These are phyloP conservation scores for Talaromyces pinophilus DNA, from an alignment of 2,329 filamentous ascomycete genomes.

Conservation along the genomic window DNA sequence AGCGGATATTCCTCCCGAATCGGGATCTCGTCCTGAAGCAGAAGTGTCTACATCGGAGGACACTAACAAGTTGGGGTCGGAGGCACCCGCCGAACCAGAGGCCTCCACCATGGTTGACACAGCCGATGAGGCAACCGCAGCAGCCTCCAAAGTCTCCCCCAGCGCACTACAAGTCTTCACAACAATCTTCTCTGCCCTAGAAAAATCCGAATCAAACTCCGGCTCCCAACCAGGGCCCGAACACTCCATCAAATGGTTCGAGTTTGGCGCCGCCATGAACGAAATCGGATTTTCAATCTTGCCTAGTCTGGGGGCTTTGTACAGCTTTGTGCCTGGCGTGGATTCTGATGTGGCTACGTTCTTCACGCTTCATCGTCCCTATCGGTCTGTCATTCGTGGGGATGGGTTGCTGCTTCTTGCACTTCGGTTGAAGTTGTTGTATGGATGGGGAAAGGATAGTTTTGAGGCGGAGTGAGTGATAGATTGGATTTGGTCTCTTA, in stretches of 20 bases:
- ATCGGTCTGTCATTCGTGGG: not conserved
- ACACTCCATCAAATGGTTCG: not conserved
- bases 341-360: not conserved
- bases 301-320: not conserved
- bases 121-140: not conserved
- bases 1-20: not conserved
- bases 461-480: conserved; percentile 1
- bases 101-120: not conserved
- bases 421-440: conserved; percentile 1
- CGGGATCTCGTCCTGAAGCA: not conserved
- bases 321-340: not conserved
- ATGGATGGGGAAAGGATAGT: conserved; percentile 5
- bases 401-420: conserved; percentile 1
- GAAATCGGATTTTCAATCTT: conserved; percentile 1
- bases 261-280: conserved; percentile 7
- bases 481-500: not conserved
- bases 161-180: not conserved
- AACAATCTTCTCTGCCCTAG: not conserved
- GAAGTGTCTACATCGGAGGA: not conserved
- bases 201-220: not conserved
- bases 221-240: not conserved
- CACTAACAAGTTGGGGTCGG: too few relatives aligned
- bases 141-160: not conserved
- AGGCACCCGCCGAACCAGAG: not conserved
- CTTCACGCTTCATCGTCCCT: conserved; percentile 8